Percentiles rank a stretch among this genome's conserved stretches.
Evolutionary conservation across 345 rosid genomes (phyloP).

Genomic region (Lumnitzera littorea): DNA sequence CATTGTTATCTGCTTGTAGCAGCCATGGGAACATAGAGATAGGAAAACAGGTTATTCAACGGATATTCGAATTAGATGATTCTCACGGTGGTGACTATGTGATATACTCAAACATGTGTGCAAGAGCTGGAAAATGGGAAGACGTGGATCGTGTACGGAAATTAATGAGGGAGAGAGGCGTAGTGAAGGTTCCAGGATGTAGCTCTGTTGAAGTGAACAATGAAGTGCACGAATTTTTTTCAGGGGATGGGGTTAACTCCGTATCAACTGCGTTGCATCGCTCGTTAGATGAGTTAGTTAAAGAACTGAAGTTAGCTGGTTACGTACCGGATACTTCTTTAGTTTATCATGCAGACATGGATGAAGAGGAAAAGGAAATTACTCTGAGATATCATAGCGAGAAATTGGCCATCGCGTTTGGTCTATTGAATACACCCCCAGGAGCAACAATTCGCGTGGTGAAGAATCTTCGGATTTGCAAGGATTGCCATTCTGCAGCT

Average conservation of each 20-base stretch:
- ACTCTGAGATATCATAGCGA: constrained; percentile 79
- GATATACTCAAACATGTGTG: constrained; percentile 65
- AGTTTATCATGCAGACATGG: constrained; percentile 57
- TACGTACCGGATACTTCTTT: constrained; percentile 63
- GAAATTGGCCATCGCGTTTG: constrained; percentile 71
- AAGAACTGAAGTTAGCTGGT: constrained; percentile 72
- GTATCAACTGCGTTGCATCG: constrained; percentile 34
- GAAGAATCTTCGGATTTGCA: constrained; percentile 80
- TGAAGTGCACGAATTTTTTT: constrained; percentile 68
- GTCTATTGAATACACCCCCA: constrained; percentile 64
- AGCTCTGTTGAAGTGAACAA: constrained; percentile 72
- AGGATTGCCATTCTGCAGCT: constrained; percentile 83
- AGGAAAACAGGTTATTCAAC: constrained; percentile 44
- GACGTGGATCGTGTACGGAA: constrained; percentile 51
- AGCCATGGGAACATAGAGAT: constrained; percentile 46
- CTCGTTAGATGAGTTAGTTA: constrained; percentile 50
- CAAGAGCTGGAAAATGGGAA: constrained; percentile 65
- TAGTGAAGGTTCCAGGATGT: constrained; percentile 74
- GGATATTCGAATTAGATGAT: constrained; percentile 58
- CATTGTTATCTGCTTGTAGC: constrained; percentile 71
- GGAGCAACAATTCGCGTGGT: constrained; percentile 67
- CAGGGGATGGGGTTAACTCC: constrained; percentile 66
- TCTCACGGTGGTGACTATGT: constrained; percentile 83
- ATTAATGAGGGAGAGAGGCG: constrained; percentile 50
- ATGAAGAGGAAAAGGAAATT: constrained; percentile 57